Evolutionary conservation across 768 basidiomycete genomes (phyloP).

Genomic region (Suillus weaverae): DNA sequence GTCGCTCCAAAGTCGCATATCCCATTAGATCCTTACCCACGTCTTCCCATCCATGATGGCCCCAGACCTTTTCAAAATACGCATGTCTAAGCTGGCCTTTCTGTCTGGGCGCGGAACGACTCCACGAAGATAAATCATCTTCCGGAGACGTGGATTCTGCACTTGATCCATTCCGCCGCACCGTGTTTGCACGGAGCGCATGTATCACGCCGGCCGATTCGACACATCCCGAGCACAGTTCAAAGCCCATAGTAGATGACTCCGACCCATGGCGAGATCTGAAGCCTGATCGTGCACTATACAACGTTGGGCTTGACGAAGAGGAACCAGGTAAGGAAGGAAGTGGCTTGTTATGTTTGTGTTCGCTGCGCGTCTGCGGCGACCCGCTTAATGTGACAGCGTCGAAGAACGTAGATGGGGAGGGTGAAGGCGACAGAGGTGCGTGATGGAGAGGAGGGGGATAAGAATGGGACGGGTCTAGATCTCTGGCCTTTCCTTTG

Average conservation of each 20-base stretch:
- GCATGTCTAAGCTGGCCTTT: slow-evolving; percentile 83
- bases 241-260: slow-evolving; percentile 54
- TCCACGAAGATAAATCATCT: slow-evolving; percentile 59
- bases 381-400: slow-evolving; percentile 16
- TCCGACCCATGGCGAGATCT: slow-evolving; percentile 5
- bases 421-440: slow-evolving; percentile 23
- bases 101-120: slow-evolving; percentile 63
- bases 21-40: slow-evolving; percentile 59
- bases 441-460: slow-evolving; percentile 37
- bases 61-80: slow-evolving; percentile 87
- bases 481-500: slow-evolving; percentile 50
- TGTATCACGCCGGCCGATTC: slow-evolving; percentile 78
- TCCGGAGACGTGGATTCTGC: slow-evolving; percentile 52
- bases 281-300: slow-evolving; percentile 8
- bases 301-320: slow-evolving; percentile 22
- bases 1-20: background rate
- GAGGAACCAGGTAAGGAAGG: slow-evolving; percentile 40
- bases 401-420: slow-evolving; percentile 20
- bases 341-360: slow-evolving; percentile 41
- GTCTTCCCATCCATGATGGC: slow-evolving; percentile 79
- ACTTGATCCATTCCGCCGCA: slow-evolving; percentile 19
- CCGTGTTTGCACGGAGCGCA: slow-evolving; percentile 58
- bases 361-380: slow-evolving; percentile 16
- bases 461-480: slow-evolving; percentile 25
- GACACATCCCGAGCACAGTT: slow-evolving; percentile 82